These are phyloP conservation scores for Drechslera avenae DNA, from an alignment of 2,329 filamentous ascomycete species.

Conservation along the genomic window DNA sequence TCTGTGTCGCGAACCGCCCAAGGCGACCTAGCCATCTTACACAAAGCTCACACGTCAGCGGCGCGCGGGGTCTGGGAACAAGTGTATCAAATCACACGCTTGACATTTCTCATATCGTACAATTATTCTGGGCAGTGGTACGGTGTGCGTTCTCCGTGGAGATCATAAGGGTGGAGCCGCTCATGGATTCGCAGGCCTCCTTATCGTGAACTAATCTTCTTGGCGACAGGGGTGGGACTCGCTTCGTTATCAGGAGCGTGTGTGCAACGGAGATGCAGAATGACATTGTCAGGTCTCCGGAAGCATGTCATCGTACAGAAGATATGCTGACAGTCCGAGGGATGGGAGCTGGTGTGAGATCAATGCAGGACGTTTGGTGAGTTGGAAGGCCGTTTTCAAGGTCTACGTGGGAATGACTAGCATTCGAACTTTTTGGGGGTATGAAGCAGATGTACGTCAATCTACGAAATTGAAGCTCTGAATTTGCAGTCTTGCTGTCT, in stretches of 20 bases:
- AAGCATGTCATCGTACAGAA: not conserved
- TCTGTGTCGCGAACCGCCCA: no score
- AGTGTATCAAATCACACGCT: conserved; percentile 12
- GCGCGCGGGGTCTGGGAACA: no score
- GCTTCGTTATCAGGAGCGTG: conserved; percentile 14
- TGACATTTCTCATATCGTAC: conserved; percentile 22
- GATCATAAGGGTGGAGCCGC: conserved; percentile 11
- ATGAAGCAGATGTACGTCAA: no score
- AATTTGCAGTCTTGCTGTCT: no score
- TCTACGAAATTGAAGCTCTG: no score
- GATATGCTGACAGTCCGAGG: no score
- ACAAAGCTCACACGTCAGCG: no score
- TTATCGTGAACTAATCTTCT: conserved; percentile 17
- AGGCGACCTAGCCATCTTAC: not conserved
- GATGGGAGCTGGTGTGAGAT: no score
- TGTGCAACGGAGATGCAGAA: conserved; percentile 20
- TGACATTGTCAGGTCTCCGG: conserved; percentile 13
- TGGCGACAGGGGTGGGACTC: conserved; percentile 13
- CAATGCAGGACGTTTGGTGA: no score
- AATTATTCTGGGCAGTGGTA: not conserved
- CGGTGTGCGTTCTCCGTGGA: conserved; percentile 33
- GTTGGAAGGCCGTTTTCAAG: no score
- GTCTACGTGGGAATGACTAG: no score
- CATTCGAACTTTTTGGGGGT: no score
- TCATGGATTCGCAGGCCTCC: not conserved